Evolutionary conservation across 2,329 filamentous ascomycete genomes (phyloP), one percentile per base, ranked within the genome.

Genomic region (Botrytis fragariae): DNA sequence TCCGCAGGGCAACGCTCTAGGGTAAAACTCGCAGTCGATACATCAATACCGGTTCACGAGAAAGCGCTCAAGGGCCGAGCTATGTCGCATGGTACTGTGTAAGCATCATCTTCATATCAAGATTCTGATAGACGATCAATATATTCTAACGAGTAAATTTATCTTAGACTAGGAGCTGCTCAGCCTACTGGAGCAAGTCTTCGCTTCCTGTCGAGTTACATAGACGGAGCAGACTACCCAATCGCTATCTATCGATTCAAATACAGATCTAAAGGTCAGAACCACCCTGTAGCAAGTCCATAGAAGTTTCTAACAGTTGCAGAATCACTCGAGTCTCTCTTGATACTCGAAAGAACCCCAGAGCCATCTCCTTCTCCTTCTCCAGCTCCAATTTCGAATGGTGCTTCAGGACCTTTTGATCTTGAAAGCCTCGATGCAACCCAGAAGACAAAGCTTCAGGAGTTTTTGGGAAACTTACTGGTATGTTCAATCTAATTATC

Each of bases 251-350:
- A 45, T 45, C 62, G 39, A 39, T 69, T 72, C 29, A 72, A 72
- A 8, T 72, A 62, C 22, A 67, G 64, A 35, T 69, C 71, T 4
- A 12, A 51, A 48, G 32, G 71, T 69, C 22, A n/a, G 29, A n/a
- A n/a, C 14, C 10, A 16, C 22, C 22, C 9, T 14, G 2, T 0
- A 51, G 9, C 22, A 51, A 25, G 10, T 14, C 10, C 22, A n/a
- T n/a, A 25, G 22, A 51, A 51, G 22, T 51, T 45, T 8, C 71
- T 69, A 61, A 72, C 20, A 48, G 39, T 25, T 16, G 14, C 29
- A 69, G 71, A 45, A 10, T 57, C 54, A 16, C 71, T 73, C 3
- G 18, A 73, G 45, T 62, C 63, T 29, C 71, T 73, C n/a, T 35
- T 51, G 44, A 44, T 73, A 68, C 39, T 73, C 8, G 25, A 62